A percentile compares a stretch with the other conserved stretches of the same genome.
phyloP scores from a whole-genome alignment of 768 basidiomycete species.

The Hygrophorus russula region DNA sequence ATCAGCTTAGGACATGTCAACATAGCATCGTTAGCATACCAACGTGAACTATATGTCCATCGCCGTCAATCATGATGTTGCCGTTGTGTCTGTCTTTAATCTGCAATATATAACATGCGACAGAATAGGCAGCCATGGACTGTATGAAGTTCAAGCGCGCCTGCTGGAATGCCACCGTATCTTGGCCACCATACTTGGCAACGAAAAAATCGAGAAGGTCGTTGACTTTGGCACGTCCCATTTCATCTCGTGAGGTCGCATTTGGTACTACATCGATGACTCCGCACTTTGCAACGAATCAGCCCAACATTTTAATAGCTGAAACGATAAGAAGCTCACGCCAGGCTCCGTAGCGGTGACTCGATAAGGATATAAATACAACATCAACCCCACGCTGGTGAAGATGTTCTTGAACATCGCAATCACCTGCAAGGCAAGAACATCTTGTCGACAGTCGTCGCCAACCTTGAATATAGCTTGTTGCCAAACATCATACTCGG shows the following conservation, averaged over 20 bases:
- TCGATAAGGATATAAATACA: slow-evolving; percentile 92
- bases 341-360: slow-evolving; percentile 96
- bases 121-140: slow-evolving; percentile 98
- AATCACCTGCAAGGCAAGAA: slow-evolving; percentile 93
- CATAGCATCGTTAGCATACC: slow-evolving; percentile 35
- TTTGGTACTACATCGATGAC: slow-evolving; percentile 98
- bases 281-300: slow-evolving; percentile 55
- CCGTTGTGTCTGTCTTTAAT: slow-evolving; percentile 99
- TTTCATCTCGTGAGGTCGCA: slow-evolving; percentile 95
- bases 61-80: slow-evolving; percentile 99
- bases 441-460: slow-evolving; percentile 97
- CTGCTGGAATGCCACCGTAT: slow-evolving; percentile 81
- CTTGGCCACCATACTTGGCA: slow-evolving; percentile 84
- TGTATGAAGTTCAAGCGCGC: slow-evolving; percentile 95
- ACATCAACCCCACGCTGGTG: slow-evolving; percentile 71
- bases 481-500: slow-evolving; percentile 87
- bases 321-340: slow-evolving; percentile 35
- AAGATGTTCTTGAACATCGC: slow-evolving; percentile 99
- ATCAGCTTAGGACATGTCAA: neutral
- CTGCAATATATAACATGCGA: slow-evolving; percentile 95
- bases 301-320: neutral
- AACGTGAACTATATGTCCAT: slow-evolving; percentile 94
- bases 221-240: slow-evolving; percentile 98
- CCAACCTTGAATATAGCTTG: slow-evolving; percentile 99
- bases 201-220: slow-evolving; percentile 92